phyloP scores from a whole-genome alignment of 352 stramenopile species.

The Globisporangium spiculum region DNA sequence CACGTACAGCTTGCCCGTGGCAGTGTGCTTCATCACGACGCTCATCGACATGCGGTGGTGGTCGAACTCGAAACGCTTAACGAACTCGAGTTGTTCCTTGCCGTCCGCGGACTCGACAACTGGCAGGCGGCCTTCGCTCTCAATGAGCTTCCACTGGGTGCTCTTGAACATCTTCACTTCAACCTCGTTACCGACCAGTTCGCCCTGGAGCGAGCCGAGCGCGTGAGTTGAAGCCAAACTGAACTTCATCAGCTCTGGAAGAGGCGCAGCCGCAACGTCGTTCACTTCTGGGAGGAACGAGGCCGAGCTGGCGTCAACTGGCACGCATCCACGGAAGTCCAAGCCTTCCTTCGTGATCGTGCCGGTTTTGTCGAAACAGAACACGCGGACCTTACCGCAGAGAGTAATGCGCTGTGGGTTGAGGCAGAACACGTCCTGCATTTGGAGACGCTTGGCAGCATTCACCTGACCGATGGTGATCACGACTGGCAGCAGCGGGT shows the following conservation, averaged over 20 bases:
- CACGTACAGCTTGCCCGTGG: constrained; percentile 54
- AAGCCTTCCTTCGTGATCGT: constrained; percentile 91
- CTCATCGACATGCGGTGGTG: constrained; percentile 90
- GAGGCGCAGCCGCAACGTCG: constrained; percentile 42
- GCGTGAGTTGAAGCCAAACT: constrained; percentile 83
- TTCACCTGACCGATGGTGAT: constrained; percentile 88
- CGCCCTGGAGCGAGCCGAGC: constrained; percentile 59
- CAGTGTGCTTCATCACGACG: constrained; percentile 75
- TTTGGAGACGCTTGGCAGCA: constrained; percentile 70
- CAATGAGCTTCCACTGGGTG: constrained; percentile 63
- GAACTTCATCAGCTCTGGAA: constrained; percentile 51
- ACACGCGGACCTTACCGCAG: constrained; percentile 87
- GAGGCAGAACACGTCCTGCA: constrained; percentile 75
- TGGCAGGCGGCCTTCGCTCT: constrained; percentile 42
- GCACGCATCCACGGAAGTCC: constrained; percentile 74
- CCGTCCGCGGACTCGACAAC: constrained; percentile 43
- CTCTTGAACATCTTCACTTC: constrained; percentile 87
- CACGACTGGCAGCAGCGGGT: constrained; percentile 86
- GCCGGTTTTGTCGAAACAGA: constrained; percentile 93
- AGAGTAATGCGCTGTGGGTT: constrained; percentile 85
- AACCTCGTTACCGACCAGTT: constrained; percentile 86
- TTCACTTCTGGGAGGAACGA: constrained; percentile 55
- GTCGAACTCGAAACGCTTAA: constrained; percentile 93
- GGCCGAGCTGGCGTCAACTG: constrained; percentile 28
- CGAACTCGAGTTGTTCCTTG: constrained; percentile 52